Evolutionary conservation across 257 asterid species (phyloP).

Genomic region (Penstemon davidsonii): DNA sequence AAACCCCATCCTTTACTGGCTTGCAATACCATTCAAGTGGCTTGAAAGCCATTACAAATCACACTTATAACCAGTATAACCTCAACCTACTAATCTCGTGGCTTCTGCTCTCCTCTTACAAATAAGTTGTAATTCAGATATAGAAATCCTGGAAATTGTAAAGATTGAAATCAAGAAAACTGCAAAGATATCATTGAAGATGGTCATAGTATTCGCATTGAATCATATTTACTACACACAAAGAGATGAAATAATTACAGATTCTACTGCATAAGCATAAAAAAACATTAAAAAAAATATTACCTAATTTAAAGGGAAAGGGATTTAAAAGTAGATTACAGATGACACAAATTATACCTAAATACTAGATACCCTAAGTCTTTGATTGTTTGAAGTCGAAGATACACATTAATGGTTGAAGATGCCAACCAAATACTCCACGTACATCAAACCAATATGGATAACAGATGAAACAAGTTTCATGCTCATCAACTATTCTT

Average conservation of each 20-base stretch:
- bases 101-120: neutral
- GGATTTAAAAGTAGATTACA: no score
- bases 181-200: neutral
- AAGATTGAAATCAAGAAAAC: neutral
- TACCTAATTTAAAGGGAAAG: no score
- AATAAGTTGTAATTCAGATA: neutral
- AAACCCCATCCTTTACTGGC: slow-evolving; percentile 73
- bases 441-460: no score
- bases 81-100: slow-evolving; percentile 27
- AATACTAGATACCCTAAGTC: no score
- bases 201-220: neutral
- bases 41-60: slow-evolving; percentile 61
- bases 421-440: no score
- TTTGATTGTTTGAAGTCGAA: no score
- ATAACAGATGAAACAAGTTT: no score
- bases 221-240: neutral
- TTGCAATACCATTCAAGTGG: slow-evolving; percentile 86
- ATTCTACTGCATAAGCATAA: neutral
- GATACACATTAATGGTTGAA: no score
- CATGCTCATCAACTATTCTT: no score
- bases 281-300: no score
- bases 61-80: slow-evolving; percentile 9
- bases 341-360: no score
- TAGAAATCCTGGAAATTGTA: neutral
- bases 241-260: neutral